Base-by-base conservation (phyloP, 2,329 filamentous ascomycete species). In the Alternaria ventricosa region DNA sequence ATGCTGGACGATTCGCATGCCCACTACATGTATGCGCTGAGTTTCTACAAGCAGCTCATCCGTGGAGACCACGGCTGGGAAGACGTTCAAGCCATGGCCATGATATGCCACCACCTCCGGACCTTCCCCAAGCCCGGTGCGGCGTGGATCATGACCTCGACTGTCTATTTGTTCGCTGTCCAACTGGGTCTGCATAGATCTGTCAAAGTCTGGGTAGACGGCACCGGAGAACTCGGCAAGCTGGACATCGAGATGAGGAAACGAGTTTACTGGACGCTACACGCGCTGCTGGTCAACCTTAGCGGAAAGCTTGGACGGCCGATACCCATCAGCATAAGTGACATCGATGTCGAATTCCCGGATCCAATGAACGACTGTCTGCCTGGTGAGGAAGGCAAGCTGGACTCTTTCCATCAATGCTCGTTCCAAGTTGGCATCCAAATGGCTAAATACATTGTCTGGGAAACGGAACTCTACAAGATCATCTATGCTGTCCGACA, bases 91-190 rank as follows among this genome's bases (percentile, higher is more conserved):
- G 92, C 91, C 4, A 78, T 96, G 71, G 84, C 89, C 11, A 82
- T 96, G 80, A 88, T 96, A 18, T 89, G 89, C 62, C 81, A 87
- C 4, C 91, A 95, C 75, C 87, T 92, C 5, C 88, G 93, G 63
- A 89, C 88, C 55, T 94, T 96, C 62, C 91, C 92, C 28, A 93
- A 94, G 71, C 92, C 93, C 1, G 92, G 91, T 12, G 88, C 90
- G 45, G 91, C 90, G 57, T 90, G 89, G 80, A 86, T 91, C 68
- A 84, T 94, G 63, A 87, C 87, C 30, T 88, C 87, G 56, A 84
- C 88, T 50, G 87, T 91, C 1, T 82, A 94, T 46, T 84, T 88
- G 6, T 83, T 91, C 28, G 92, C 92, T 10, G 85, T 95, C 36
- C 92, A 96, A 71, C 81, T 93, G 43, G 90, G 92, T 18, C 82